Conservation (phyloP, 2,329 filamentous ascomycete species). For the Calonectria henricotiae region DNA sequence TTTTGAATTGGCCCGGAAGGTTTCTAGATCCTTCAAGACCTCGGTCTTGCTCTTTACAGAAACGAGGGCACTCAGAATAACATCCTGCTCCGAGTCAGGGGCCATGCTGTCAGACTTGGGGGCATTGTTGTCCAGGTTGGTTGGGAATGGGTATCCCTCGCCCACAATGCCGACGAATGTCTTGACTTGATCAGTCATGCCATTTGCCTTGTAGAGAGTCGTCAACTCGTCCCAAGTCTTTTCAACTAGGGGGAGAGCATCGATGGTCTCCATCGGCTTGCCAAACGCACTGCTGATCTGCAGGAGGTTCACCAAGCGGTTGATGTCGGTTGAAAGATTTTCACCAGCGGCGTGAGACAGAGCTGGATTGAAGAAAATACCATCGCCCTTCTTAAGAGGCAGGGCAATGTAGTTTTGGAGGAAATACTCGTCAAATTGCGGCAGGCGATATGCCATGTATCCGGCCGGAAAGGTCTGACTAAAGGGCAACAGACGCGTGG, state of each 20-base stretch:
- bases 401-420: conserved; percentile 68
- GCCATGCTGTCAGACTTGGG: conserved; percentile 73
- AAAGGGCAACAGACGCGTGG: conserved; percentile 75
- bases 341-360: conserved; percentile 76
- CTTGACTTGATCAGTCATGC: conserved; percentile 61
- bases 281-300: conserved; percentile 76
- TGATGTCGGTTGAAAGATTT: conserved; percentile 66
- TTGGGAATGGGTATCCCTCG: conserved; percentile 76
- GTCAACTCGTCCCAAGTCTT: conserved; percentile 62
- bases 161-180: conserved; percentile 68
- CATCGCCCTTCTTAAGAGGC: conserved; percentile 71
- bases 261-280: conserved; percentile 76
- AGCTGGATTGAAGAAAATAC: conserved; percentile 76
- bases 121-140: conserved; percentile 72
- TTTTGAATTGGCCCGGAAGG: conserved; percentile 39
- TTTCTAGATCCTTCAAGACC: conserved; percentile 61
- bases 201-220: conserved; percentile 55
- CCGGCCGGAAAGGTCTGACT: conserved; percentile 72
- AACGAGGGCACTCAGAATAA: conserved; percentile 64
- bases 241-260: conserved; percentile 66
- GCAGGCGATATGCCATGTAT: conserved; percentile 71
- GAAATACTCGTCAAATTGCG: conserved; percentile 71
- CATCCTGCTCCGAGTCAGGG: conserved; percentile 72
- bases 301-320: conserved; percentile 74
- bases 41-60: conserved; percentile 59